Evolutionary conservation across 1,284 basidiomycete genomes (phyloP).

Genomic region (Tilletia horrida): DNA sequence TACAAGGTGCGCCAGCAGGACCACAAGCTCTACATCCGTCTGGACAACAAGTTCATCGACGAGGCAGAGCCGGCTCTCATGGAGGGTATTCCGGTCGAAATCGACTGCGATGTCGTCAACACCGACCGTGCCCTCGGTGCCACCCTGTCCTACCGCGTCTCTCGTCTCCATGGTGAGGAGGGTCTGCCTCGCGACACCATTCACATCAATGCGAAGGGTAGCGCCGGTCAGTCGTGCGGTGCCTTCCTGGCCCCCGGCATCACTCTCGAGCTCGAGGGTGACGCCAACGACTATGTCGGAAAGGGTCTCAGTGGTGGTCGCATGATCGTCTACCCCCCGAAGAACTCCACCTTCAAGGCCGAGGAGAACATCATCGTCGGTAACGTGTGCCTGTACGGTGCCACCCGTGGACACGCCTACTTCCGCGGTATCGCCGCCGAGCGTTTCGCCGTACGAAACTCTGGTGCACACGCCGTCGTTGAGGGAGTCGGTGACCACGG

Average conservation of each 20-base stretch:
- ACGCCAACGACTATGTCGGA: constrained; percentile 46
- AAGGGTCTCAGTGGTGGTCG: constrained; percentile 47
- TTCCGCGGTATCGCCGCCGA: constrained; percentile 50
- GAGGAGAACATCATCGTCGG: constrained; percentile 51
- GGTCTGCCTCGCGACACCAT: constrained; percentile 50
- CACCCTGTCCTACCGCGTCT: constrained; percentile 52
- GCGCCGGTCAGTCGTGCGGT: constrained; percentile 48
- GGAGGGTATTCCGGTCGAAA: constrained; percentile 48
- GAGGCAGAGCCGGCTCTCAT: constrained; percentile 49
- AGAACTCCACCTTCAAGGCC: constrained; percentile 50
- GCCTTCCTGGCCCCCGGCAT: constrained; percentile 51
- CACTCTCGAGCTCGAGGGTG: constrained; percentile 51
- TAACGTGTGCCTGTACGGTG: constrained; percentile 44
- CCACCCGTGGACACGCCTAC: constrained; percentile 44
- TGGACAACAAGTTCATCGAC: constrained; percentile 54
- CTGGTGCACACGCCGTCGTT: constrained; percentile 50
- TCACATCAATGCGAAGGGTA: constrained; percentile 52
- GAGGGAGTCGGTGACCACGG: constrained; percentile 50
- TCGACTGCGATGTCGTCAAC: constrained; percentile 52
- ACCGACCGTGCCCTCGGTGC: constrained; percentile 51
- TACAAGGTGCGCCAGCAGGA: constrained; percentile 53
- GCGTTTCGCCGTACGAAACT: constrained; percentile 52
- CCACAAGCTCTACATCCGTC: constrained; percentile 50
- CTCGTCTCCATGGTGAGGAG: constrained; percentile 49
- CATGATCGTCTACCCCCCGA: constrained; percentile 49